A percentile compares a stretch with the other conserved stretches of the same genome.
Evolutionary conservation across 441 rosid genomes (phyloP).

Genomic region (Oxalis stricta): DNA sequence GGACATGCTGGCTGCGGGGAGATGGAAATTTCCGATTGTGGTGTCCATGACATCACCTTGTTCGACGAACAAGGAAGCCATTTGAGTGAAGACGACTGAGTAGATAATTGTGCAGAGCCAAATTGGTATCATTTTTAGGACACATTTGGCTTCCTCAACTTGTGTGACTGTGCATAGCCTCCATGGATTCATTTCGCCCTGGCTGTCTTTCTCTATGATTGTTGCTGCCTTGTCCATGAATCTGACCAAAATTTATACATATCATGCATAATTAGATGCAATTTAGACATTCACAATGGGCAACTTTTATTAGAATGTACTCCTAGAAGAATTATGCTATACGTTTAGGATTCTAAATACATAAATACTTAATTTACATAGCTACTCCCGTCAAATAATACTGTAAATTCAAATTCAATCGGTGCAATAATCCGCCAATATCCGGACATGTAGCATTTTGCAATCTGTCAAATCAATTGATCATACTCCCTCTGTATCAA

Average conservation of each 20-base stretch:
- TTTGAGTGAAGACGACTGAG: conserved; percentile 93
- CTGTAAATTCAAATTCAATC: no score
- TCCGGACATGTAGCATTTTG: no score
- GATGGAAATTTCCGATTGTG: conserved; percentile 36
- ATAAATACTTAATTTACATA: no score
- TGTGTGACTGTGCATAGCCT: conserved; percentile 77
- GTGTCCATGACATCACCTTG: conserved; percentile 99
- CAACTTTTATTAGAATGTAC: no score
- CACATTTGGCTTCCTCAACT: conserved; percentile 96
- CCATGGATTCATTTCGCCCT: conserved; percentile 51
- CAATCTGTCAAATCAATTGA: no score
- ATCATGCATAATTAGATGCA: neutral
- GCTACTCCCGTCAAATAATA: no score
- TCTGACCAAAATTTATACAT: conserved; percentile 20
- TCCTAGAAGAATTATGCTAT: no score
- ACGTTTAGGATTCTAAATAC: no score
- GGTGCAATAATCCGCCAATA: no score
- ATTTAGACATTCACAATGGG: neutral
- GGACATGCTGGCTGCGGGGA: conserved; percentile 95
- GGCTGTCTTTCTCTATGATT: conserved; percentile 47
- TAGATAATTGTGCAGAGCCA: conserved; percentile 96
- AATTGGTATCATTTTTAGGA: conserved; percentile 72
- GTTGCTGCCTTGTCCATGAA: conserved; percentile 88
- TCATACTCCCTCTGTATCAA: no score
- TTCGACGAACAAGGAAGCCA: conserved; percentile 96